Conservation (phyloP, 2,329 filamentous ascomycete genomes). For the Phoma herbarum region DNA sequence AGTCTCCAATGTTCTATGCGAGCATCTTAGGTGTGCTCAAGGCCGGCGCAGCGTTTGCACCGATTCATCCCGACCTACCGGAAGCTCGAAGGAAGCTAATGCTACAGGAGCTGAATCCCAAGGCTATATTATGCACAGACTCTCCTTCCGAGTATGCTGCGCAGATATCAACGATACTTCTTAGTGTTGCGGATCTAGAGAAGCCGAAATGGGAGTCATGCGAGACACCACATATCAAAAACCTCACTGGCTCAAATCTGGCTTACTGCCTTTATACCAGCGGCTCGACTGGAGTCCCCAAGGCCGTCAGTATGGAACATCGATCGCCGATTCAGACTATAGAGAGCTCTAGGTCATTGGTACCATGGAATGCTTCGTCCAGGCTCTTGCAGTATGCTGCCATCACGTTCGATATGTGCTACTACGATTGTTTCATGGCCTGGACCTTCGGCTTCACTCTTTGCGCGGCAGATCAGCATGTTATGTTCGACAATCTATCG, state of each 20-base stretch:
- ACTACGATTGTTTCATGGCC: conserved; percentile 58
- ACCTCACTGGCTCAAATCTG: conserved; percentile 40
- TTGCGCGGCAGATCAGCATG: conserved; percentile 51
- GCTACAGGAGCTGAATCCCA: conserved; percentile 46
- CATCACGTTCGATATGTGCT: conserved; percentile 58
- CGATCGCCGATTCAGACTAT: conserved; percentile 54
- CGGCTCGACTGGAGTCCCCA: conserved; percentile 55
- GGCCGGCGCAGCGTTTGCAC: conserved; percentile 50
- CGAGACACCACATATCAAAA: conserved; percentile 38
- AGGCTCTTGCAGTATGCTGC: conserved; percentile 56
- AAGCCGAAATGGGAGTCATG: conserved; percentile 10
- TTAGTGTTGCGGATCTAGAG: conserved; percentile 31
- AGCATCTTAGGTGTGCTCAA: conserved; percentile 53
- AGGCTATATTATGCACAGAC: conserved; percentile 36
- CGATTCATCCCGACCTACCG: conserved; percentile 49
- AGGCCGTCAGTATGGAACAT: conserved; percentile 56
- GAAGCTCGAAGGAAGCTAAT: conserved; percentile 47
- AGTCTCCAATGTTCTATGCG: conserved; percentile 49
- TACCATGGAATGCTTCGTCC: conserved; percentile 53
- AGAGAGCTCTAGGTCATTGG: conserved; percentile 47
- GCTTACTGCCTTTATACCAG: conserved; percentile 58
- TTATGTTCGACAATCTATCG: conserved; percentile 52
- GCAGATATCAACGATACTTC: conserved; percentile 11
- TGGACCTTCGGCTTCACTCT: conserved; percentile 56
- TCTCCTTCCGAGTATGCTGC: background rate